Conservation (phyloP, 805 yeast genomes). For the Zygosaccharomyces rouxii region DNA sequence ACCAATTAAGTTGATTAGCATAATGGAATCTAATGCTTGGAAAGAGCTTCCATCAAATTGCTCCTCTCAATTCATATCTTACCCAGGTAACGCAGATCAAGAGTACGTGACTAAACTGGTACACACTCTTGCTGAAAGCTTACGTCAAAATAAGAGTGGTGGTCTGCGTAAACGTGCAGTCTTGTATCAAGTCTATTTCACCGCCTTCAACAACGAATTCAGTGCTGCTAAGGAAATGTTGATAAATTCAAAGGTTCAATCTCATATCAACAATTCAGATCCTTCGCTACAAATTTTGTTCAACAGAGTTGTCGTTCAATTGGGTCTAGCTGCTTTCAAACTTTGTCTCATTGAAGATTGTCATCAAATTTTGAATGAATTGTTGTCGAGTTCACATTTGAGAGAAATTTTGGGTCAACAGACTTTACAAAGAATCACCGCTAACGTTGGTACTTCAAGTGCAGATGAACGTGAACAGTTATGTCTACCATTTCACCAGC, state of each 20-base stretch:
- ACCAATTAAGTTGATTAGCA: constrained; percentile 66
- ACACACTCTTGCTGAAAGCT: constrained; percentile 57
- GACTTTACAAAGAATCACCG: constrained; percentile 59
- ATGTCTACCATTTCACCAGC: constrained; percentile 96
- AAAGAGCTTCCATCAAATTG: constrained; percentile 35
- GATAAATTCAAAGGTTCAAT: constrained; percentile 78
- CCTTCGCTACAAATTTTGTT: constrained; percentile 83
- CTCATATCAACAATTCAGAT: constrained; percentile 78
- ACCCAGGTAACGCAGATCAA: constrained; percentile 29
- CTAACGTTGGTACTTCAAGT: constrained; percentile 36
- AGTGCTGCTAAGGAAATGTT: constrained; percentile 83
- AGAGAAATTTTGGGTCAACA: constrained; percentile 96
- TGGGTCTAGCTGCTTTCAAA: constrained; percentile 94
- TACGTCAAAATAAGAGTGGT: constrained; percentile 63
- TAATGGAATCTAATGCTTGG: constrained; percentile 78
- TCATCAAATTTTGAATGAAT: constrained; percentile 81
- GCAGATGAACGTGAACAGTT: constrained; percentile 47
- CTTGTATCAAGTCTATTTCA: constrained; percentile 81
- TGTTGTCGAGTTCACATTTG: constrained; percentile 77
- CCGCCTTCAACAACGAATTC: constrained; percentile 83
- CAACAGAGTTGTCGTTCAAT: constrained; percentile 92
- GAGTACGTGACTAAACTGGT: constrained; percentile 53
- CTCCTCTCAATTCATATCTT: constrained; percentile 29
- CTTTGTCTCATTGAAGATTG: constrained; percentile 79
- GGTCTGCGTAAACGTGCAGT: constrained; percentile 77